Conservation (phyloP, 441 rosid genomes). For the Corymbia citriodora region DNA sequence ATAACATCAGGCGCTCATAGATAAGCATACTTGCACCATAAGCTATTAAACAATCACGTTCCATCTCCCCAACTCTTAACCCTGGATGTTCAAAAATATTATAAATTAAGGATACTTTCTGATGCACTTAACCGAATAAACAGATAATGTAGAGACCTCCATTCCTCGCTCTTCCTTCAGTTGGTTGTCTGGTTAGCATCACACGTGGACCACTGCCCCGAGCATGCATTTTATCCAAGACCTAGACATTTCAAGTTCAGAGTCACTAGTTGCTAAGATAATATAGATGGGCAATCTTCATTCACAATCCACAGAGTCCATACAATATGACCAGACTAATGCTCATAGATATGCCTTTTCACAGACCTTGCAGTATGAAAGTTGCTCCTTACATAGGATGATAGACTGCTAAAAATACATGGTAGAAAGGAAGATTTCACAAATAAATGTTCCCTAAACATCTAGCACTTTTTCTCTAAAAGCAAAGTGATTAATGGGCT, state of each 20-base stretch:
- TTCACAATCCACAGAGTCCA: not conserved
- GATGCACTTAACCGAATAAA: not conserved
- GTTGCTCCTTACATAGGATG: not conserved
- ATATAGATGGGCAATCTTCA: not conserved
- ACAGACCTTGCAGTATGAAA: not conserved
- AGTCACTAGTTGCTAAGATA: not conserved
- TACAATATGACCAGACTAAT: not conserved
- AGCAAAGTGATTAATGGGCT: not conserved
- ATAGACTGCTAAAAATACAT: not conserved
- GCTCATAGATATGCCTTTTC: not conserved
- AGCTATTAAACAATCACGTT: conserved; percentile 92
- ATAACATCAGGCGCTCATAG: conserved; percentile 82
- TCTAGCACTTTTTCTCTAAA: not conserved
- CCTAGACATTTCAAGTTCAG: conserved; percentile 6
- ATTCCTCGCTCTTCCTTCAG: conserved; percentile 93
- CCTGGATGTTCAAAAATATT: conserved; percentile 32
- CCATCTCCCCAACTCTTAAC: conserved; percentile 98
- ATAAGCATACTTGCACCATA: conserved; percentile 98
- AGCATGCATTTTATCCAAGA: conserved; percentile 55
- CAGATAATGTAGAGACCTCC: conserved; percentile 53
- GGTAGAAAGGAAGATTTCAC: not conserved
- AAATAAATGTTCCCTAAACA: not conserved
- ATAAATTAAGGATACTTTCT: not conserved
- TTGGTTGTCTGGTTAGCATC: conserved; percentile 92
- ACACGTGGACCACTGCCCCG: conserved; percentile 92